phyloP scores from a whole-genome alignment of 139 green algal genomes.

The Yamagishiella unicocca region DNA sequence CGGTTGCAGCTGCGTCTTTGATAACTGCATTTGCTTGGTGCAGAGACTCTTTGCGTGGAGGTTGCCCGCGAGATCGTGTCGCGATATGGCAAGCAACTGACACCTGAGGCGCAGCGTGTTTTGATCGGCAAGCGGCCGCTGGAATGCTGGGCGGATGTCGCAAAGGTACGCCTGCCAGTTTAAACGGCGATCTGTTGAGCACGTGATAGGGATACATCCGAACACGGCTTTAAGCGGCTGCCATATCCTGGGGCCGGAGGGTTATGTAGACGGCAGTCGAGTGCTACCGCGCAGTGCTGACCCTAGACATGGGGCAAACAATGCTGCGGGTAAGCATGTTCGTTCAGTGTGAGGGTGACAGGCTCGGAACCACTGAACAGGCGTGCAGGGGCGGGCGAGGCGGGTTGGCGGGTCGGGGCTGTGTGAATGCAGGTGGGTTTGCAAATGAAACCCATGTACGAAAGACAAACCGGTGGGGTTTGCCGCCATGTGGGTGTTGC shows the following conservation, averaged over 20 bases:
- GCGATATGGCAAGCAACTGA: constrained; percentile 63
- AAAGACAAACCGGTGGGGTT: too few relatives aligned
- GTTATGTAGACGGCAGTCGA: background rate
- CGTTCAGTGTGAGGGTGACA: background rate
- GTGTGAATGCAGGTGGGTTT: too few relatives aligned
- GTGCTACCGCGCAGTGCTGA: background rate
- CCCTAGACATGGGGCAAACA: too few relatives aligned
- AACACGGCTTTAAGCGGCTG: constrained; percentile 22
- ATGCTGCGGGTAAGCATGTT: background rate
- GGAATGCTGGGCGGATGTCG: constrained; percentile 77
- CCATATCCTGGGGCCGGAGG: background rate
- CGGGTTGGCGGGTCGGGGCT: too few relatives aligned
- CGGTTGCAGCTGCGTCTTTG: background rate
- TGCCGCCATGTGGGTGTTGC: too few relatives aligned
- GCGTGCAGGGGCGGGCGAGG: too few relatives aligned
- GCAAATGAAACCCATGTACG: too few relatives aligned
- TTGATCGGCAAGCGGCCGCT: constrained; percentile 80
- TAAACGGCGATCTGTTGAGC: background rate
- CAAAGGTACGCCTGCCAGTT: constrained; percentile 28
- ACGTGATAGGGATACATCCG: background rate
- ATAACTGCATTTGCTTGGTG: background rate
- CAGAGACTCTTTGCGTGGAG: constrained; percentile 79
- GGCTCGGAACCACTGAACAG: too few relatives aligned
- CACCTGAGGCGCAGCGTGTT: constrained; percentile 24
- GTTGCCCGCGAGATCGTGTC: constrained; percentile 67